phyloP scores from a whole-genome alignment of 2,329 filamentous ascomycete genomes.

The Exophiala sp. region DNA sequence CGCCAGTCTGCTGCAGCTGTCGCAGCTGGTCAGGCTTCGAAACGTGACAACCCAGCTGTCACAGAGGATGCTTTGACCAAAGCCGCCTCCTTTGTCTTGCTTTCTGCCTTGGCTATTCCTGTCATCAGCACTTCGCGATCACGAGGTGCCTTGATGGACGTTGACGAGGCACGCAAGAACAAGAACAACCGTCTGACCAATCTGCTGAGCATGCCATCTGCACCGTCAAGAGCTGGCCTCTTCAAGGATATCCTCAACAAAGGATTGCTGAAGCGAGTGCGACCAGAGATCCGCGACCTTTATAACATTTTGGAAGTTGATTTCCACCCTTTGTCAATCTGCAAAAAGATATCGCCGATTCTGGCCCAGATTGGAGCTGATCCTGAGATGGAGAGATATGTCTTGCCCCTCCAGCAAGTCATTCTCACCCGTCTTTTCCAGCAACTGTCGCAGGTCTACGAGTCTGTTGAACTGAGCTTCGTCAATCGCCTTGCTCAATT shows the following conservation, averaged over 20 bases:
- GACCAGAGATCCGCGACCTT: conserved; percentile 89
- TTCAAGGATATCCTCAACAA: conserved; percentile 97
- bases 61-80: conserved; percentile 87
- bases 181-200: conserved; percentile 98
- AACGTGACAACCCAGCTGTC: conserved; percentile 88
- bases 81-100: conserved; percentile 88
- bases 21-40: conserved; percentile 77
- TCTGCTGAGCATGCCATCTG: conserved; percentile 83
- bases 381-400: conserved; percentile 94
- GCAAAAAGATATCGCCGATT: conserved; percentile 97
- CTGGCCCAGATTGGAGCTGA: conserved; percentile 88
- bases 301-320: conserved; percentile 99
- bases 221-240: conserved; percentile 79
- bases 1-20: conserved; percentile 81
- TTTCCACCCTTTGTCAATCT: conserved; percentile 97
- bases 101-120: conserved; percentile 93
- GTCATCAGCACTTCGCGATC: conserved; percentile 98
- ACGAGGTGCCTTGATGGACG: conserved; percentile 89
- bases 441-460: conserved; percentile 97
- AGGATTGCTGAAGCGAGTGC: conserved; percentile 83
- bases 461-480: conserved; percentile 90
- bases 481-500: conserved; percentile 92
- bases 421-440: conserved; percentile 98
- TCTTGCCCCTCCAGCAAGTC: conserved; percentile 91
- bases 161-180: conserved; percentile 95